These are phyloP conservation scores for Chlorella variabilis DNA, from an alignment of 163 green algal species.

Conservation along the genomic window DNA sequence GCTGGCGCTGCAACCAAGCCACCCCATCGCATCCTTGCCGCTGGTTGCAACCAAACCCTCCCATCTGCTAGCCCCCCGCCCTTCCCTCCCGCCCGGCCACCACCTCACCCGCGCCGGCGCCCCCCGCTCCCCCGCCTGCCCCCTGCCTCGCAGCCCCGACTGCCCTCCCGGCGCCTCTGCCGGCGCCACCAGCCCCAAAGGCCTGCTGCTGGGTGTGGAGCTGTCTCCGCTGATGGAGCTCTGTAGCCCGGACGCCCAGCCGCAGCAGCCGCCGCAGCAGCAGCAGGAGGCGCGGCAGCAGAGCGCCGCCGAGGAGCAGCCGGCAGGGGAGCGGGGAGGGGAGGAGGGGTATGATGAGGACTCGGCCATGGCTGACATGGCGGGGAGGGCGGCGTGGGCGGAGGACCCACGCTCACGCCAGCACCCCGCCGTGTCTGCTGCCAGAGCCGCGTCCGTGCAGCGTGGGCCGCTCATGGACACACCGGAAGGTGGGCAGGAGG, in stretches of 20 bases:
- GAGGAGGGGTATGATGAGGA: slow-evolving; percentile 11
- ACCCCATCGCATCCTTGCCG: too few relatives aligned
- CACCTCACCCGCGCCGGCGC: background rate
- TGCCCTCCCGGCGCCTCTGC: background rate
- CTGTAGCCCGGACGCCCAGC: background rate
- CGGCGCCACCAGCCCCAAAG: background rate
- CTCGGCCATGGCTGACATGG: slow-evolving; percentile 8
- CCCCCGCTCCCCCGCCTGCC: background rate
- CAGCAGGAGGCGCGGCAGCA: background rate
- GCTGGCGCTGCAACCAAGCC: background rate
- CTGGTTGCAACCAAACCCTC: background rate
- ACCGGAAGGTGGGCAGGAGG: too few relatives aligned
- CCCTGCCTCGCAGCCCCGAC: slow-evolving; percentile 14
- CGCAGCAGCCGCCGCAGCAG: background rate
- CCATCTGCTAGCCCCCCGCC: too few relatives aligned
- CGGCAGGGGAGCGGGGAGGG: too few relatives aligned
- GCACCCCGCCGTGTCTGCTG: too few relatives aligned
- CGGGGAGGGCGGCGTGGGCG: background rate
- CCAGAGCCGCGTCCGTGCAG: too few relatives aligned
- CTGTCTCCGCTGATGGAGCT: slow-evolving; percentile 15
- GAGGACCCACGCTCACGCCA: slow-evolving; percentile 9
- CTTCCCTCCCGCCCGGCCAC: background rate
- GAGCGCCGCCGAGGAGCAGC: background rate
- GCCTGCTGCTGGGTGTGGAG: slow-evolving; percentile 10
- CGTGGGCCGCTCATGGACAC: too few relatives aligned